Percentiles rank a stretch among this genome's conserved stretches.
Evolutionary conservation across 805 yeast species (phyloP).

Genomic region (Starmerella gropengiesseri): DNA sequence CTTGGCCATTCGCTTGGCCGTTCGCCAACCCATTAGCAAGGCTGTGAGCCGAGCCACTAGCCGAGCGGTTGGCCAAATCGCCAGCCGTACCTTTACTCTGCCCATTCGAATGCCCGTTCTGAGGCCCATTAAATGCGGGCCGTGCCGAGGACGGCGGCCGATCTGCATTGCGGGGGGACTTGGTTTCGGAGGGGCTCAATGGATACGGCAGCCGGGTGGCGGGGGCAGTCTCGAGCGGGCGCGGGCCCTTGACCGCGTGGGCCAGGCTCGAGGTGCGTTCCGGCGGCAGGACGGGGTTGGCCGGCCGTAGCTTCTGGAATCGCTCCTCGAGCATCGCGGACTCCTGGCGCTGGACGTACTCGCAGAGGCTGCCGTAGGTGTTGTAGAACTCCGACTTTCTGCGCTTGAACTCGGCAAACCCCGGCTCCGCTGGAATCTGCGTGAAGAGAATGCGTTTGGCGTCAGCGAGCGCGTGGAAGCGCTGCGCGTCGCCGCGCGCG

Average conservation of each 20-base stretch:
- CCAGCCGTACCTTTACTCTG: too few species aligned
- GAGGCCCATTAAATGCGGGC: too few species aligned
- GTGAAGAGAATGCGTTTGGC: constrained; percentile 11
- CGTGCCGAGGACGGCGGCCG: background rate
- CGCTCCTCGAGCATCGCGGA: constrained; percentile 15
- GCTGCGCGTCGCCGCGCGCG: background rate
- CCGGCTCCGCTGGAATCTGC: constrained; percentile 15
- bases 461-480: constrained; percentile 7
- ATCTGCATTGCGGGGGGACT: too few species aligned
- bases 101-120: too few species aligned
- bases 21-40: background rate
- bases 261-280: constrained; percentile 3
- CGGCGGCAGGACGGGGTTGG: constrained; percentile 11
- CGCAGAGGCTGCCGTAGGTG: constrained; percentile 7
- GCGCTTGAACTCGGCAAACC: constrained; percentile 6
- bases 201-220: constrained; percentile 8
- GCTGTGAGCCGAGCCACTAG: background rate
- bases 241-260: background rate
- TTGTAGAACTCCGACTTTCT: constrained; percentile 11
- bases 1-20: background rate
- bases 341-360: constrained; percentile 10
- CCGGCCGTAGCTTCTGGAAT: constrained; percentile 16
- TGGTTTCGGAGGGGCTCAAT: constrained; percentile 2
- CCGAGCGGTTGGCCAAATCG: too few species aligned
- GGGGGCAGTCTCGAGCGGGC: background rate